Base-by-base conservation (phyloP, 768 basidiomycete genomes). In the Pholiota microspora region DNA sequence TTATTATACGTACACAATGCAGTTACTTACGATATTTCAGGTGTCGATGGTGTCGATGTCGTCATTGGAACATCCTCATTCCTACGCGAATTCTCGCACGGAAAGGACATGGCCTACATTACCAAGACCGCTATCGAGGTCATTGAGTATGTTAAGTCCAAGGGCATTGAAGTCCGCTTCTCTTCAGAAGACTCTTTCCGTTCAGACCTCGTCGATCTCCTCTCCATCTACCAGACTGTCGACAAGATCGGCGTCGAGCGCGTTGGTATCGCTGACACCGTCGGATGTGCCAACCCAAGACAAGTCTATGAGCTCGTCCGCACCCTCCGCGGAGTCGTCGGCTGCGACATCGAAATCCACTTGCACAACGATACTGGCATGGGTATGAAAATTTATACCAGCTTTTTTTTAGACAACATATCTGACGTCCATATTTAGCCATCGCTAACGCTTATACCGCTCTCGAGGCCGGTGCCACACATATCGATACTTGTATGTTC, bases 171-270 rank as follows among this genome's bases (percentile, higher is more conserved):
- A 77, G 93, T 99, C 69, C 94, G 97, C 56, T 99, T 99, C 83
- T 98, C 97, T 4, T 95, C 96, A 25, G 97, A 99, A 72, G 97
- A 99, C 71, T 97, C 94, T 16, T 99, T 99, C 92, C 92, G 97
- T 62, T 98, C 95, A 62, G 96, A 99, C 76, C 87, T 99, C 56
- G 97, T 98, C 73, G 97, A 99, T 76, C 83, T 99, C 42, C 81
- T 99, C 38, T 95, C 93, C 18, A 98, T 99, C 76, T 98, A 99
- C 80, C 94, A 96, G 72, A 95, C 96, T 45, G 97, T 99, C 46
- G 97, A 99, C 78, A 98, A 98, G 80, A 94, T 99, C 66, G 96
- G 96, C 51, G 95, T 99, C 42, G 93, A 98, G 78, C 86, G 97
- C 58, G 97, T 99, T 59, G 97, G 97, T 68, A 95, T 99, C 61